These are phyloP conservation scores for Phytophthora colocasiae DNA, from an alignment of 352 stramenopile species.

Conservation along the genomic window DNA sequence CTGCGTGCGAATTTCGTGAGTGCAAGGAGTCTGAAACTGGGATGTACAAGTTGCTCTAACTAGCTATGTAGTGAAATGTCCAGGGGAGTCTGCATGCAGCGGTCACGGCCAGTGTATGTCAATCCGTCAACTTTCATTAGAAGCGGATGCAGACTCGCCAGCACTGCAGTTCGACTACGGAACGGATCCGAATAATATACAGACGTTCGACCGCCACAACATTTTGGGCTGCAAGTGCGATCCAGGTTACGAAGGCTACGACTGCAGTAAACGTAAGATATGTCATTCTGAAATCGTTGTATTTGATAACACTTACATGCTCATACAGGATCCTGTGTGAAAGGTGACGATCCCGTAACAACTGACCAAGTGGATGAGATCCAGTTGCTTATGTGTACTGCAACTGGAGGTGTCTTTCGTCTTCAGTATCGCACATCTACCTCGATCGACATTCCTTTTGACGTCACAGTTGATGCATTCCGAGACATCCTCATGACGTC, in stretches of 20 bases:
- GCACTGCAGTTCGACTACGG: conserved; percentile 74
- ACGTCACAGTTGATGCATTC: conserved; percentile 49
- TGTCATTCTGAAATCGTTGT: background rate
- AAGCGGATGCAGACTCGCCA: conserved; percentile 61
- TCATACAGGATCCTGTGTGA: conserved; percentile 77
- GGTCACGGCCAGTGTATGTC: conserved; percentile 84
- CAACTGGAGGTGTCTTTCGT: conserved; percentile 61
- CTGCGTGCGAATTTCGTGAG: conserved; percentile 65
- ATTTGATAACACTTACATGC: background rate
- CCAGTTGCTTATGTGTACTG: conserved; percentile 77
- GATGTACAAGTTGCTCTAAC: background rate
- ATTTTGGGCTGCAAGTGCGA: conserved; percentile 92
- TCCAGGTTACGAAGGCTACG: conserved; percentile 89
- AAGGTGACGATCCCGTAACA: conserved; percentile 88
- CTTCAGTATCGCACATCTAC: conserved; percentile 61
- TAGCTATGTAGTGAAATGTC: conserved; percentile 59
- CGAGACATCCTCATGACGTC: conserved; percentile 57
- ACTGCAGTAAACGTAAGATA: conserved; percentile 79
- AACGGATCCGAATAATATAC: conserved; percentile 63
- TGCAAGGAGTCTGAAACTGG: background rate
- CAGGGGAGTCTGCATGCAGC: conserved; percentile 55
- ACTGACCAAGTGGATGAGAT: conserved; percentile 84
- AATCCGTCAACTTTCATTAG: conserved; percentile 68
- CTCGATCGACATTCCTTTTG: conserved; percentile 67
- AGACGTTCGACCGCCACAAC: conserved; percentile 82